A percentile compares a stretch with the other conserved stretches of the same genome.
These are phyloP conservation scores for Actinomortierella wolfii DNA, from an alignment of 371 early-diverging fungal species.

Conservation along the genomic window DNA sequence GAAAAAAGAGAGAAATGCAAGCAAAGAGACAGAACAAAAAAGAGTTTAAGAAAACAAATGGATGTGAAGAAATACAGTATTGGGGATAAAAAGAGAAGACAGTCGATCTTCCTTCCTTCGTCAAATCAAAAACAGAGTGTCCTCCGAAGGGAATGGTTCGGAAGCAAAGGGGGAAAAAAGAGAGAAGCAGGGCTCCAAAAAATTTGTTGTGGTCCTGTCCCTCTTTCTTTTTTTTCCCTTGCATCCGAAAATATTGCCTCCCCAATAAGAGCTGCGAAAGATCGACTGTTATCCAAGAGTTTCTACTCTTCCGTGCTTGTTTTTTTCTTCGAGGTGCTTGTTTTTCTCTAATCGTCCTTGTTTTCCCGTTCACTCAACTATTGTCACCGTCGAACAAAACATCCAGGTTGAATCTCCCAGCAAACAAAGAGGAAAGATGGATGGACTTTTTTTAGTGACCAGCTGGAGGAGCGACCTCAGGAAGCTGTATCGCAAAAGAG, in stretches of 20 bases:
- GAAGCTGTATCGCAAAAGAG: constrained; percentile 14
- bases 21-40: neutral
- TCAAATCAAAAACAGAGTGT: no score
- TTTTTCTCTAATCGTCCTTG: no score
- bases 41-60: neutral
- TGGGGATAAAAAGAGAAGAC: neutral
- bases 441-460: constrained; percentile 27
- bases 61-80: neutral
- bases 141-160: neutral
- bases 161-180: constrained; percentile 1
- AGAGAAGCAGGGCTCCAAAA: constrained; percentile 1
- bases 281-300: no score
- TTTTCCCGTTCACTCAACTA: no score
- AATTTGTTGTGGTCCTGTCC: neutral
- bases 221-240: constrained; percentile 4
- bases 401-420: no score
- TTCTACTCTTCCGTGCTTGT: no score
- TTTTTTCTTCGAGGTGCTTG: no score
- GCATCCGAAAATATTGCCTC: no score
- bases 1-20: neutral
- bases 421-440: no score
- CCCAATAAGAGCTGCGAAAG: no score
- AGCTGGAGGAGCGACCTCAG: constrained; percentile 46
- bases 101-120: no score
- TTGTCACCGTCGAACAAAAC: no score